These are phyloP conservation scores for Zasmidium citrigriseum DNA, from an alignment of 2,329 filamentous ascomycete genomes.

Conservation along the genomic window DNA sequence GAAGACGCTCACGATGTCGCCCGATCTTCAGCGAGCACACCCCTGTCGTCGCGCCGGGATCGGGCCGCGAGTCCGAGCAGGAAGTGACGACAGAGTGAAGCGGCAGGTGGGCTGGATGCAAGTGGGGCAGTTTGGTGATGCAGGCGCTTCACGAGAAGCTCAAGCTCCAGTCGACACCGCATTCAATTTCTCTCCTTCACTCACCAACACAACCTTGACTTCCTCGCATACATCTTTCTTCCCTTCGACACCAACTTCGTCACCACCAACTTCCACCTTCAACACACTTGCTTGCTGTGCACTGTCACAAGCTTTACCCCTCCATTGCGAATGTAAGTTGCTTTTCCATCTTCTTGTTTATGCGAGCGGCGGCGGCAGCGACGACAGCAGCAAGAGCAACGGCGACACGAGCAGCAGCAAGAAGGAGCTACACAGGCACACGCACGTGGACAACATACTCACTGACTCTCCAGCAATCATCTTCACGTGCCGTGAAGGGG, in stretches of 20 bases:
- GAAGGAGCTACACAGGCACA: background rate
- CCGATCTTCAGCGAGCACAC: too few relatives aligned
- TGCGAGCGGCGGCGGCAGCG: constrained; percentile 4
- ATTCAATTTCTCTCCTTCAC: too few relatives aligned
- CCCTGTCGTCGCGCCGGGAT: too few relatives aligned
- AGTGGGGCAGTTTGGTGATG: too few relatives aligned
- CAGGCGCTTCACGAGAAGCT: too few relatives aligned
- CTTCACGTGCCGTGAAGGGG: constrained; percentile 3
- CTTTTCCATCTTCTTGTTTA: background rate
- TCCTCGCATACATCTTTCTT: background rate
- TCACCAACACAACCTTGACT: too few relatives aligned
- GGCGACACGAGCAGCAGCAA: background rate
- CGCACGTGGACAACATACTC: background rate
- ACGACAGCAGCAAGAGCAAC: background rate
- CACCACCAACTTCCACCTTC: background rate
- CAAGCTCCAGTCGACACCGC: too few relatives aligned
- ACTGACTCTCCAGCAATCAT: background rate
- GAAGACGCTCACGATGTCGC: background rate
- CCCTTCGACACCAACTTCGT: background rate
- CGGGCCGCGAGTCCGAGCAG: too few relatives aligned
- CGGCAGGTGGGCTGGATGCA: too few relatives aligned
- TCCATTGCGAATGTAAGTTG: constrained; percentile 2
- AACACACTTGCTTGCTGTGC: background rate
- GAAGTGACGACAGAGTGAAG: too few relatives aligned
- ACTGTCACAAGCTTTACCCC: background rate